These are phyloP conservation scores for Botrytis tulipae DNA, from an alignment of 2,329 filamentous ascomycete species.

Conservation along the genomic window DNA sequence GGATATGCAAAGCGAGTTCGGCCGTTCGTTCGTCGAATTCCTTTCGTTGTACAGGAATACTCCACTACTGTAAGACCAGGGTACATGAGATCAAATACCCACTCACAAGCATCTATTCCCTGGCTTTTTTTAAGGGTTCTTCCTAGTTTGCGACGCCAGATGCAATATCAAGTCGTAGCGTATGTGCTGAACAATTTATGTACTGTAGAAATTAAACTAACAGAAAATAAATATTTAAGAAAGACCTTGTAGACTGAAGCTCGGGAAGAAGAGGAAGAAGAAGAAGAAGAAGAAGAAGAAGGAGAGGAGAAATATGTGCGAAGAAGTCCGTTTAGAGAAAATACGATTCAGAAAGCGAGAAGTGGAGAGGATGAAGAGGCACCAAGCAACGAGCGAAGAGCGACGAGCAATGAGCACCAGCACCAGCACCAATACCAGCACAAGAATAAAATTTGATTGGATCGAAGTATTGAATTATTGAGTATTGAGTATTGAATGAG, in stretches of 20 bases:
- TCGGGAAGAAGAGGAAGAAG: not conserved
- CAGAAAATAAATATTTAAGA: not conserved
- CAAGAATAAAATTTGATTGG: not conserved
- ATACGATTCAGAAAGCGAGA: not conserved
- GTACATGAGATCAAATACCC: conserved; percentile 21
- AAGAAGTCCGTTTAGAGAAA: not conserved
- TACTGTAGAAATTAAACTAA: conserved; percentile 10
- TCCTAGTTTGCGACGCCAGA: conserved; percentile 18
- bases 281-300: too few relatives aligned
- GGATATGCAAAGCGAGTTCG: conserved; percentile 21
- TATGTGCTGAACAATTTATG: conserved; percentile 4
- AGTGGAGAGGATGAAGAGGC: not conserved
- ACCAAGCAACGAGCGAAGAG: conserved; percentile 1
- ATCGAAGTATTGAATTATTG: not conserved
- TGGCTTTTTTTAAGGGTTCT: conserved; percentile 19
- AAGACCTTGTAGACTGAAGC: not conserved
- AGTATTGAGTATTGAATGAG: not conserved
- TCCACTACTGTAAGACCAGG: conserved; percentile 20
- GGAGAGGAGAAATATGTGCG: not conserved
- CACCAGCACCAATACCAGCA: conserved; percentile 8
- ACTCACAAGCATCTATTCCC: conserved; percentile 19
- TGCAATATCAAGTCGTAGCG: conserved; percentile 16
- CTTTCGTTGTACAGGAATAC: conserved; percentile 17
- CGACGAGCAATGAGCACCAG: not conserved
- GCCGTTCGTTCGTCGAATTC: conserved; percentile 19